Evolutionary conservation across 768 basidiomycete species (phyloP).

Genomic region (Tricholoma furcatifolium): DNA sequence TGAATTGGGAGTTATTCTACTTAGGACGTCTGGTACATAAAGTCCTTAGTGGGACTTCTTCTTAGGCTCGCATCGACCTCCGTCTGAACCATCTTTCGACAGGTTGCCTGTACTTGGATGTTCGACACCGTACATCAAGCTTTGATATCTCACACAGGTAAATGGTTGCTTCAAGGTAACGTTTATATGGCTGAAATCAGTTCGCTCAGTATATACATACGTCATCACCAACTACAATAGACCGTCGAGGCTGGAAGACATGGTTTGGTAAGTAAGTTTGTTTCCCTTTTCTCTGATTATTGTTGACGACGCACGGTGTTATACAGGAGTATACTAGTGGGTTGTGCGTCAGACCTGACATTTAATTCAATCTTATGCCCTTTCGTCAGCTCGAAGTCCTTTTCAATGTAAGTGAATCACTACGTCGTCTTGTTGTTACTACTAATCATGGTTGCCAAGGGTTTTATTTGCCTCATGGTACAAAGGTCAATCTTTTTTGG

Average conservation of each 20-base stretch:
- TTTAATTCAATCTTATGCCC: background rate
- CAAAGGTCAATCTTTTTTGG: slow-evolving; percentile 37
- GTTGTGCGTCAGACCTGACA: slow-evolving; percentile 9
- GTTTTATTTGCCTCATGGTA: slow-evolving; percentile 53
- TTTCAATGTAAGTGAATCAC: slow-evolving; percentile 42
- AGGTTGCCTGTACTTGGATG: slow-evolving; percentile 49
- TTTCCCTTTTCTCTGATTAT: slow-evolving; percentile 3
- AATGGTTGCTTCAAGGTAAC: slow-evolving; percentile 8
- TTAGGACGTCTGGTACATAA: slow-evolving; percentile 53
- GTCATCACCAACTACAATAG: slow-evolving; percentile 52
- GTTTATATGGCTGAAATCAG: background rate
- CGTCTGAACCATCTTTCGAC: background rate
- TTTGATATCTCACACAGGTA: slow-evolving; percentile 53
- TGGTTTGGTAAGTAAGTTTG: slow-evolving; percentile 42
- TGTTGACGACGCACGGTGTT: background rate
- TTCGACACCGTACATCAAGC: slow-evolving; percentile 55
- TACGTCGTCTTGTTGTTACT: background rate
- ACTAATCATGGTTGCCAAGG: slow-evolving; percentile 27
- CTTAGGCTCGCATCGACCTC: background rate
- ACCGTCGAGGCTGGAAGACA: slow-evolving; percentile 31
- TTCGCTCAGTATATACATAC: slow-evolving; percentile 49
- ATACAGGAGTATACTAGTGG: slow-evolving; percentile 50
- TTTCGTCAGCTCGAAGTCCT: slow-evolving; percentile 49
- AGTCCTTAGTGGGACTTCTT: slow-evolving; percentile 37
- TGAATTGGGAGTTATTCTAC: background rate